Base-by-base conservation (phyloP, 2,329 filamentous ascomycete species). In the Aspergillus sp. region DNA sequence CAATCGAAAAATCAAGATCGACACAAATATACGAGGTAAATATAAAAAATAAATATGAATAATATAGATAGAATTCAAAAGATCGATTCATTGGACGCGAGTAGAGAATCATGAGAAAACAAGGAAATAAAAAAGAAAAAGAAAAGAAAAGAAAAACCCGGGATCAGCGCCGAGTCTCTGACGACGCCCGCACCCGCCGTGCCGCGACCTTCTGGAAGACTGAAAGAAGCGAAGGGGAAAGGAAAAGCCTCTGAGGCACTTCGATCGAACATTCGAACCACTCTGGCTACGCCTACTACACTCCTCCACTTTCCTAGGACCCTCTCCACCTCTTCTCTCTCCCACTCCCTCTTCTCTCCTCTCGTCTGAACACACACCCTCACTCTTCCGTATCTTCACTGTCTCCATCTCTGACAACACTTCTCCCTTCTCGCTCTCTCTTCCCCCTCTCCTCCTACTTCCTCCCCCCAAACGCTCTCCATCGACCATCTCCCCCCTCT, bases 131-230 rank as follows among this genome's bases (percentile, higher is more conserved):
- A 43, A 6, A 21, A 43, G 11, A 43, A 43, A 20, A 21, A 43
- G 21, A 38, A 17, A 38, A 38, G n/a, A 38, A n/a, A 38, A 38
- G n/a, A 16, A 17, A 13, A 36, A 51, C 48, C 54, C 54, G 54
- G 54, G 51, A 47, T 47, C 47, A 55, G 46, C 46, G 49, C 49
- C 55, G 55, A 57, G 55, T 55, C 55, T 54, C 46, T 57, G 55
- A 55, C 52, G 55, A 57, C 55, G 47, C 56, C 50, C 49, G 53
- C 53, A 56, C 45, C 53, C 54, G 56, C 55, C 46, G 55, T 58
- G 54, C 50, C 52, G 50, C 54, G 54, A 60, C 51, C 57, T 63
- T 63, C 63, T 61, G 58, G 55, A 59, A 61, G 60, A 50, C 56
- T 57, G 50, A 52, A 46, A 60, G 56, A 57, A 56, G 47, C 36